phyloP scores from a whole-genome alignment of 495 filamentous ascomycete species.

The Podospora fimiseda region DNA sequence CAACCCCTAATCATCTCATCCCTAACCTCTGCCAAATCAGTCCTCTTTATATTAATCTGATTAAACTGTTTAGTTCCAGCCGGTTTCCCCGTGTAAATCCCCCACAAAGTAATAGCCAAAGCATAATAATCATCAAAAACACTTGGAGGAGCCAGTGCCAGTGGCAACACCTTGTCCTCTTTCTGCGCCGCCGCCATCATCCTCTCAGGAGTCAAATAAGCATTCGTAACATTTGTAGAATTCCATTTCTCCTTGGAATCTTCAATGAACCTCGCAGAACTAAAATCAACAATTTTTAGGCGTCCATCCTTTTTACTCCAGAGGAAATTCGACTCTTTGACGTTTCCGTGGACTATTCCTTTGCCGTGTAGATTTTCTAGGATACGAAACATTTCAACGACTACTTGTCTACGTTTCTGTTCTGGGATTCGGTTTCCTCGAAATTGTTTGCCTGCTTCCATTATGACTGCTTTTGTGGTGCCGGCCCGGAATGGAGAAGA shows the following conservation, averaged over 20 bases:
- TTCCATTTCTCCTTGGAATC: conserved; percentile 8
- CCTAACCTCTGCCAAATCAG: conserved; percentile 12
- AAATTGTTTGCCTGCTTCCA: conserved; percentile 13
- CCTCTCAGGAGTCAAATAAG: conserved; percentile 12
- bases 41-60: conserved; percentile 6
- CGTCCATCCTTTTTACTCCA: conserved; percentile 57
- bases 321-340: conserved; percentile 91
- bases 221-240: not conserved
- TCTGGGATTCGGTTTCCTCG: not conserved
- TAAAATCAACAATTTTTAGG: conserved; percentile 9
- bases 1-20: conserved; percentile 14
- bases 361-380: conserved; percentile 52
- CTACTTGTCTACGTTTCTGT: conserved; percentile 1
- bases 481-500: not conserved
- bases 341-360: conserved; percentile 80
- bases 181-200: conserved; percentile 1
- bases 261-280: conserved; percentile 7
- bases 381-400: conserved; percentile 12
- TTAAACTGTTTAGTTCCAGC: conserved; percentile 14
- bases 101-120: conserved; percentile 15
- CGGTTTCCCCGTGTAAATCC: conserved; percentile 9
- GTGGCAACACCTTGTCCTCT: no score
- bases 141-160: conserved; percentile 6
- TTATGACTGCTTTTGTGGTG: conserved; percentile 13
- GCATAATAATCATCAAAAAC: conserved; percentile 20